phyloP scores from a whole-genome alignment of 2,329 filamentous ascomycete species.

The Teratosphaeria gauchensis region DNA sequence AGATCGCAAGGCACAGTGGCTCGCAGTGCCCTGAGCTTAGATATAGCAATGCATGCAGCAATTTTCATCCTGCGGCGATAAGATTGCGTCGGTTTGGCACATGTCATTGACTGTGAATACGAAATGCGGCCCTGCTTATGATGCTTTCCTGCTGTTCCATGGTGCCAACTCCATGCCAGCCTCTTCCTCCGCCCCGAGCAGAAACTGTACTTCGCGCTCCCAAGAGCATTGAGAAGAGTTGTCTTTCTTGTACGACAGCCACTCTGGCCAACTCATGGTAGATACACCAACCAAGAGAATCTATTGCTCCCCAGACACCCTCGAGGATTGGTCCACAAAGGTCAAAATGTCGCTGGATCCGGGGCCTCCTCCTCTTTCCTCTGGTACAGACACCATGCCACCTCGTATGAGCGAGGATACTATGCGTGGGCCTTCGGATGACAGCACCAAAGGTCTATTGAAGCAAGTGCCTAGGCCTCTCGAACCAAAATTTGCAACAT shows the following conservation, averaged over 20 bases:
- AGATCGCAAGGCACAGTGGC: not conserved
- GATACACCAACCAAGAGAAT: not conserved
- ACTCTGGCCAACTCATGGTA: not conserved
- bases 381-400: not conserved
- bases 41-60: not conserved
- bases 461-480: constrained; percentile 1
- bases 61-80: not conserved
- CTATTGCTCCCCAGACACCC: not conserved
- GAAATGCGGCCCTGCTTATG: not conserved
- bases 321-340: not conserved
- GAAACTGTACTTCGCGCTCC: not conserved
- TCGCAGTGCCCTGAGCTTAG: not conserved
- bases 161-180: not conserved
- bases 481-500: not conserved
- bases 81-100: not conserved
- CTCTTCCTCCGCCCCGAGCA: not conserved
- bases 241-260: not conserved
- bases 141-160: not conserved
- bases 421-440: constrained; percentile 4
- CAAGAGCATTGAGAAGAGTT: not conserved
- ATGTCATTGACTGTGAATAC: not conserved
- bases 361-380: not conserved
- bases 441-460: constrained; percentile 6
- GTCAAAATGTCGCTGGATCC: constrained; percentile 2
- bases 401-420: constrained; percentile 2